phyloP scores from a whole-genome alignment of 306 rosid genomes.

The Styphnolobium japonicum region DNA sequence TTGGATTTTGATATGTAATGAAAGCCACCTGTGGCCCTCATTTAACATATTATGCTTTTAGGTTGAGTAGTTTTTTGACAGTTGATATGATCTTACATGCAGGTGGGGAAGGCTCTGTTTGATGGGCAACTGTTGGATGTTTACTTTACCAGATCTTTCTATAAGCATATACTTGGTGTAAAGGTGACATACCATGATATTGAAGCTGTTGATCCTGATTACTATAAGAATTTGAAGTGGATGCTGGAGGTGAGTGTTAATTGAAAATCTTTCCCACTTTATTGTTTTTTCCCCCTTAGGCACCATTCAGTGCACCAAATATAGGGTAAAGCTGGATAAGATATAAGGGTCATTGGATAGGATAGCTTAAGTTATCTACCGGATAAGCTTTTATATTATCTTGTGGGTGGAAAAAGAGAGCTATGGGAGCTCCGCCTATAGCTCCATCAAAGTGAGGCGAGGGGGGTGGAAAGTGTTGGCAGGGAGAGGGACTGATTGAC shows the following conservation, averaged over 20 bases:
- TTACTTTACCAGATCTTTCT: constrained; percentile 97
- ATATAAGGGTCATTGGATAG: not conserved
- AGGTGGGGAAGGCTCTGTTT: constrained; percentile 98
- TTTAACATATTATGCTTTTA: not conserved
- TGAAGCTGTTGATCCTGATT: constrained; percentile 98
- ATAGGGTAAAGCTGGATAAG: not conserved
- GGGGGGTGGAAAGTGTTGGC: not conserved
- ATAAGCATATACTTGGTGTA: constrained; percentile 93
- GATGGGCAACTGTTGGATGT: constrained; percentile 98
- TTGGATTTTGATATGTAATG: not conserved
- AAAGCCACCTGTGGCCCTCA: not conserved
- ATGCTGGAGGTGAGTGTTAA: constrained; percentile 81
- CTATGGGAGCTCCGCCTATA: not conserved
- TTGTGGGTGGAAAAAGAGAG: not conserved
- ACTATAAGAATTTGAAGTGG: constrained; percentile 98
- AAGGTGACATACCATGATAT: constrained; percentile 99
- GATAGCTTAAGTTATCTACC: not conserved
- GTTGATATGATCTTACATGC: constrained; percentile 31
- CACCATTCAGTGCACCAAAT: not conserved
- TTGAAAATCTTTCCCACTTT: constrained; percentile 9
- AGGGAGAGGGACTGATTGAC: not conserved
- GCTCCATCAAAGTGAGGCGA: too few relatives aligned
- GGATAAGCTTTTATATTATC: not conserved
- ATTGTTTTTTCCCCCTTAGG: not conserved
- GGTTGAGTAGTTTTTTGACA: constrained; percentile 16